These are phyloP conservation scores for Cryphonectria radicalis DNA, from an alignment of 2,329 filamentous ascomycete genomes.

Conservation along the genomic window DNA sequence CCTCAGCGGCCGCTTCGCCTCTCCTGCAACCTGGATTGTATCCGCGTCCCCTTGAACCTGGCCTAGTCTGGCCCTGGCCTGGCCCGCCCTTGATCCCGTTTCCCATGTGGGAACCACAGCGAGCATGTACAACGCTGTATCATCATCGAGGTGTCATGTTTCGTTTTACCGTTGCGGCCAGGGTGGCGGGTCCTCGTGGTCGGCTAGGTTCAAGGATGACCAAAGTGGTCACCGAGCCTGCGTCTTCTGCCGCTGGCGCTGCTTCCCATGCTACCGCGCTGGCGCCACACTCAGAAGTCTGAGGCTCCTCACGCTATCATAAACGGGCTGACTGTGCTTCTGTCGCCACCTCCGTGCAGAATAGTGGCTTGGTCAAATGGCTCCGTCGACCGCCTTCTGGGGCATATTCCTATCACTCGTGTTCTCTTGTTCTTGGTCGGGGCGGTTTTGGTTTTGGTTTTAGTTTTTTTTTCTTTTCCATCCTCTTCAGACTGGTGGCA, in stretches of 20 bases:
- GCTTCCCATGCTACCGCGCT: neutral
- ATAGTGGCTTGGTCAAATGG: slow-evolving; percentile 9
- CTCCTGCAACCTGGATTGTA: slow-evolving; percentile 5
- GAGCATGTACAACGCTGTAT: neutral
- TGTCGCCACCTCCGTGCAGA: neutral
- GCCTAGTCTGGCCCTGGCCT: neutral
- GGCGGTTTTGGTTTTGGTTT: neutral
- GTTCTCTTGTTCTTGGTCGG: neutral
- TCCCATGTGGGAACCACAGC: neutral
- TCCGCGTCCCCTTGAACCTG: slow-evolving; percentile 3
- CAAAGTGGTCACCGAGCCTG: neutral
- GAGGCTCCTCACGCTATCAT: neutral
- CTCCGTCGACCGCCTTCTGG: neutral
- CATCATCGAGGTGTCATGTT: neutral
- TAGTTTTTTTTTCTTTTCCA: no score
- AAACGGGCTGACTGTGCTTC: neutral
- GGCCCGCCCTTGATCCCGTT: neutral
- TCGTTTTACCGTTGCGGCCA: neutral
- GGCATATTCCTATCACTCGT: neutral
- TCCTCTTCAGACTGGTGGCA: neutral
- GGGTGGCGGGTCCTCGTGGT: neutral
- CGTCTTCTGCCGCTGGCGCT: neutral
- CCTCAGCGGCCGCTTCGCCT: slow-evolving; percentile 26
- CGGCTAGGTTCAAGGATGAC: neutral
- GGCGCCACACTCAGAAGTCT: neutral